Conservation (phyloP, 208 protist species). For the Leishmania amazonensis region DNA sequence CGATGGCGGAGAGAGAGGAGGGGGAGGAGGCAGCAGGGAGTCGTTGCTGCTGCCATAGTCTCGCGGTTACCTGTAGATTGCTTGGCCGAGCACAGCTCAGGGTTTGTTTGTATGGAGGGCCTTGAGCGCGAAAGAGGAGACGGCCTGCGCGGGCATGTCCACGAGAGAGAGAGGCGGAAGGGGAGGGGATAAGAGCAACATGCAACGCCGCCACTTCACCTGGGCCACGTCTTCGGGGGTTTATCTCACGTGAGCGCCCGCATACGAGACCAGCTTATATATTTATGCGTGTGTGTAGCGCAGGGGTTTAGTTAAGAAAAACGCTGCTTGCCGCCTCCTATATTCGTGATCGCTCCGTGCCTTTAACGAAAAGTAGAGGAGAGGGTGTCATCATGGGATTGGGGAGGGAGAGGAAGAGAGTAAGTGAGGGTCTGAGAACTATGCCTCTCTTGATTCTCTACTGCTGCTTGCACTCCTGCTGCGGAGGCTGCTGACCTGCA, state of each 20-base stretch:
- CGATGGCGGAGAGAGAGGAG: neutral
- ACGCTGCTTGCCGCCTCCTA: neutral
- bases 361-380: neutral
- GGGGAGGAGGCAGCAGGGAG: neutral
- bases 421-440: slow-evolving; percentile 4
- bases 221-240: neutral
- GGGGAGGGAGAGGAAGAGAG: neutral
- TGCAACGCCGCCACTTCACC: neutral
- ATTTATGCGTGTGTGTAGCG: neutral
- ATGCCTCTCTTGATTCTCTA: slow-evolving; percentile 26
- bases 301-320: neutral
- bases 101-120: neutral
- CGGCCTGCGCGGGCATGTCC: neutral
- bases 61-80: neutral
- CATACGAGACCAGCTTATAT: neutral
- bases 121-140: neutral
- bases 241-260: neutral
- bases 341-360: neutral
- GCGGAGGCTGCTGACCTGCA: slow-evolving; percentile 12
- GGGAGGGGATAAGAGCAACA: neutral
- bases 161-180: neutral
- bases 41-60: neutral
- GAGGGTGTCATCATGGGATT: neutral
- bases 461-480: slow-evolving; percentile 82
- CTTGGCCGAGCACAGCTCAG: neutral